Base-by-base conservation (phyloP, 805 yeast species). In the Saccharomycopsis sp. region DNA sequence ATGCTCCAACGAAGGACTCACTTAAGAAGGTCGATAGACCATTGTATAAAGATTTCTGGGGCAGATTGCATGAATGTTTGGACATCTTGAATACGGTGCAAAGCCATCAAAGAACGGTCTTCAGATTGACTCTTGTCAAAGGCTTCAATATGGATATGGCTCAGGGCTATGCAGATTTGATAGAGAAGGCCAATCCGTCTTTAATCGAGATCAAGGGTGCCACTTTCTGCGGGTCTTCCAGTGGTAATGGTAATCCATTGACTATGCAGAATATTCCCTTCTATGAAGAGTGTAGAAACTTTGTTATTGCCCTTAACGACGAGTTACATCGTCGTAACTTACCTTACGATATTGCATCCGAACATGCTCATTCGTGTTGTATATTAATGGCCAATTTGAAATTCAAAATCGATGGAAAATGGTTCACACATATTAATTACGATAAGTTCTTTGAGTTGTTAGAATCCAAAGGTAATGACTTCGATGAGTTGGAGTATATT, bases 231-330 rank as follows among this genome's bases (percentile, higher is more conserved):
- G 97, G 97, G 0, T 86, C 96, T 0, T 87, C 96, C 12, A 74
- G 74, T 58, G 89, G 86, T 52, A 87, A 89, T 69, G 92, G 94
- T 38, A 89, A 91, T 67, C 92, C 96, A 53, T 76, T 91, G 64
- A 90, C 97, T 1, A 91, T 91, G 97, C 93, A 91, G 69, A 91
- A 91, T 68, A 94, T 92, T 58, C 97, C 97, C 52, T 91, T 88
- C 68, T 91, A 91, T 68, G 96, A 89, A 63, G 97, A 91, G 70
- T 93, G 96, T 68, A 84, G 83, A 65, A 74, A 70, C 5, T 91
- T 91, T 70, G 97, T 90, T 2, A 77, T 76, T 53, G 77, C 75
- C 8, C 79, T 91, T 63, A 80, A 82, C 51, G 73, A 74, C 12
- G 90, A 85, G 65, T 77, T 91, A 59, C 75, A 81, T 56, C 70